phyloP scores from a whole-genome alignment of 1,139 yeast species.

The Saccharomyces uvarum region DNA sequence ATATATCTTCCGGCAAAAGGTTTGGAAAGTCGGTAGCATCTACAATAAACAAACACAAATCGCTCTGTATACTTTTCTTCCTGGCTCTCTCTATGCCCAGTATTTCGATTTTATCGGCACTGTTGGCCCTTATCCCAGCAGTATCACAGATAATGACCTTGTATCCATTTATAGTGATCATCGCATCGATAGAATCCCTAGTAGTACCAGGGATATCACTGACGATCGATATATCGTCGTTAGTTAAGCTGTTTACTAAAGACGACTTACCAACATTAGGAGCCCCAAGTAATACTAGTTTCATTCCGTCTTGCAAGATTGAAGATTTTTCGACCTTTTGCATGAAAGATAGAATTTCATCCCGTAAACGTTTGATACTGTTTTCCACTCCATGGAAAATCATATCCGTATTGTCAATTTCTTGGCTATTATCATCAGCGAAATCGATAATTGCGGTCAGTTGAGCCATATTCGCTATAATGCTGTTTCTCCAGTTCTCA shows the following conservation, averaged over 20 bases:
- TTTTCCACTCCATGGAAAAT: constrained; percentile 41
- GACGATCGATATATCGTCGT: constrained; percentile 83
- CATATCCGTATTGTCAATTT: constrained; percentile 40
- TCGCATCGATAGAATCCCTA: constrained; percentile 77
- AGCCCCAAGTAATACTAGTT: constrained; percentile 71
- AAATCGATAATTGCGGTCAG: constrained; percentile 87
- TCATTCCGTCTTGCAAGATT: constrained; percentile 64
- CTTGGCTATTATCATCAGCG: constrained; percentile 88
- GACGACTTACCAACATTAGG: constrained; percentile 97
- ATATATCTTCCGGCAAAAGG: neutral
- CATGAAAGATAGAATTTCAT: constrained; percentile 45
- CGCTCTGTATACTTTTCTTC: constrained; percentile 48
- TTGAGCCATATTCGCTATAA: constrained; percentile 62
- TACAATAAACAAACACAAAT: constrained; percentile 48
- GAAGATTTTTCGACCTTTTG: constrained; percentile 51
- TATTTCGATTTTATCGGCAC: constrained; percentile 56
- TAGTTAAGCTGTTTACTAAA: constrained; percentile 63
- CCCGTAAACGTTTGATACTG: constrained; percentile 38
- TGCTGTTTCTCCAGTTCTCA: constrained; percentile 55
- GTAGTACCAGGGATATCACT: constrained; percentile 93
- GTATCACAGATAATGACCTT: constrained; percentile 85
- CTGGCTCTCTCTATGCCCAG: constrained; percentile 82
- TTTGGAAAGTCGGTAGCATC: constrained; percentile 25
- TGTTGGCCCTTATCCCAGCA: constrained; percentile 68
- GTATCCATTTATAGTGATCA: constrained; percentile 74